phyloP scores from a whole-genome alignment of 2,329 filamentous ascomycete genomes.

The Diatrype stigma region DNA sequence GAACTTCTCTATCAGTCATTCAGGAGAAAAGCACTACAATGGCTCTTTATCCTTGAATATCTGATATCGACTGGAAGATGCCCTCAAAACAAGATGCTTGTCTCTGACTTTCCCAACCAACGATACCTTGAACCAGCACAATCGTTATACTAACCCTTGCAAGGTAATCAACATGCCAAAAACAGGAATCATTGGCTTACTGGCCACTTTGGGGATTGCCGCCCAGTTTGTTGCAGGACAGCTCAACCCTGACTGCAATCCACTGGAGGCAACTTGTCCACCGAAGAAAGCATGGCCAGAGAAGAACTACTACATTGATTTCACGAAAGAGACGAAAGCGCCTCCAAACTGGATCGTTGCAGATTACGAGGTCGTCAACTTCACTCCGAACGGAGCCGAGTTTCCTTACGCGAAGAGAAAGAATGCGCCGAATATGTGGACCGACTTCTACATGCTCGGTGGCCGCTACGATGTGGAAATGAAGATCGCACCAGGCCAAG shows the following conservation, averaged over 20 bases:
- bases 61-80: slow-evolving; percentile 17
- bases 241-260: slow-evolving; percentile 27
- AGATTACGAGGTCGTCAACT: slow-evolving; percentile 20
- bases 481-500: slow-evolving; percentile 27
- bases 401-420: slow-evolving; percentile 24
- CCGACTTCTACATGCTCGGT: slow-evolving; percentile 28
- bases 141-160: slow-evolving; percentile 13
- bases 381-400: slow-evolving; percentile 24
- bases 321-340: slow-evolving; percentile 21
- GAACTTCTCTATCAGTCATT: slow-evolving; percentile 16
- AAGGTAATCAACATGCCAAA: slow-evolving; percentile 21
- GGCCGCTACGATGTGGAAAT: slow-evolving; percentile 28
- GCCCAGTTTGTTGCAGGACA: slow-evolving; percentile 20
- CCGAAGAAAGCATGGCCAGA: slow-evolving; percentile 23
- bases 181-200: slow-evolving; percentile 17
- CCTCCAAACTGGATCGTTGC: slow-evolving; percentile 23
- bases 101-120: slow-evolving; percentile 6
- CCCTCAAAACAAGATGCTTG: not conserved
- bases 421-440: slow-evolving; percentile 28
- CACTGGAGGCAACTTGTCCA: slow-evolving; percentile 21
- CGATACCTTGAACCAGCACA: slow-evolving; percentile 9
- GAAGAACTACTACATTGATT: slow-evolving; percentile 26
- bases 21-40: slow-evolving; percentile 17
- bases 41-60: slow-evolving; percentile 22
- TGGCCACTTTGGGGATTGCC: slow-evolving; percentile 18